Evolutionary conservation across 192 early-diverging fungal species (phyloP), one percentile per base, ranked within the genome.

Genomic region (Rhizophagus prolifer): DNA sequence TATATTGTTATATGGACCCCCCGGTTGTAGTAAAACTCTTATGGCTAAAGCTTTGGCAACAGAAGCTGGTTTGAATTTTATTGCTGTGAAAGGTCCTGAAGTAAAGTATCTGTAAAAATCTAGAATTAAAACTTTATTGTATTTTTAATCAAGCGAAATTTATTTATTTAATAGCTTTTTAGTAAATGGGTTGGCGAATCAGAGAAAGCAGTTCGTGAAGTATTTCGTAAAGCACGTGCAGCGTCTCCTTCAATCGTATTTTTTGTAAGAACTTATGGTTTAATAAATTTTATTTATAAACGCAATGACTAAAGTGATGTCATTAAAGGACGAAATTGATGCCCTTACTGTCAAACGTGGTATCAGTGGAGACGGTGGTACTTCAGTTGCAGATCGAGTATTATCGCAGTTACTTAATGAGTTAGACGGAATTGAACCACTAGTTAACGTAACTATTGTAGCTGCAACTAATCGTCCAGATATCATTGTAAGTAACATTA

Each of bases 161-260:
- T 73, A 25, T 79, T 60, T 61, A 25, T 77, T 21, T 41, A 63
- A 9, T 69, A 95, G 93, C 83, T 98, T 14, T 97, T 98, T 79
- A 98, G 95, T 86, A 99, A 98, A 81, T 99, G 96, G 96, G 98
- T 99, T 9, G 98, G 98, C 31, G 98, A 99, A 78, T 96, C 95
- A 3, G 98, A 99, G 83, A 97, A 96, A 84, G 95, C 96, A 5
- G 93, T 99, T 4, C 90, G 91, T 6, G 92, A 95, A 72, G 90
- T 98, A n/a, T 99, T 99, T 75, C 86, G 91, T 46, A 97, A 96
- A 82, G 98, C 98, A 12, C 82, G 98, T 9, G 94, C 94, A 2
- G 97, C 97, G 3, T 91, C 94, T 0, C 98, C 98, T 9, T 93
- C 95, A 5, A 98, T 99, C 63, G 89, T 99, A 9, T 99, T 99